Base-by-base conservation (phyloP, 768 basidiomycete species). In the Russula sp. region DNA sequence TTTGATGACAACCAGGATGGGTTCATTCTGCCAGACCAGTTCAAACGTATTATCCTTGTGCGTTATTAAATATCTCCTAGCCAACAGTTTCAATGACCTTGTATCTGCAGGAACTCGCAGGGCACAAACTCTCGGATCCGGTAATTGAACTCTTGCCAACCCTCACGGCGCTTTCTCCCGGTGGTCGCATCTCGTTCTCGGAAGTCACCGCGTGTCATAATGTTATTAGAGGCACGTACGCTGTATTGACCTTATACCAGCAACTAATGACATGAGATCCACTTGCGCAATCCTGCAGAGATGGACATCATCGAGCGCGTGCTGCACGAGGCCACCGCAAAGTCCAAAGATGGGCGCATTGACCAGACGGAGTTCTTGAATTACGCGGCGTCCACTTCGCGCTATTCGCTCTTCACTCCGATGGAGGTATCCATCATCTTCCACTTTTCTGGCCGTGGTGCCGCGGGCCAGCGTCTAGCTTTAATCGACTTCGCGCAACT, bases 371-470 rank as follows among this genome's bases (percentile, higher is more conserved):
- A 98, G 75, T 98, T 99, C 76, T 80, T 96, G 62, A 89, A 98
- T 73, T 79, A 97, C 73, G 84, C 94, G 14, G 86, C 90, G 32
- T 82, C 87, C 40, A 88, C 80, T 68, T 92, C 95, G 68, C 89
- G 96, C 42, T 98, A 98, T 74, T 89, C 92, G 44, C 82, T 96
- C 57, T 98, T 98, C 75, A 95, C 94, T 0, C 96, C 96, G 4
- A 96, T 98, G 91, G 96, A 98, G 74, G 93, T 90, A n/a, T 84
- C 89, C 57, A 97, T 98, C 70, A 87, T 99, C 70, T 99, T 98
- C 78, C 96, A 99, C 74, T 98, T 98, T 76, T 94, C 94, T 32
- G 87, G 91, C 13, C 84, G 94, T 52, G 95, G 94, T 14, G 77
- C 79, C 50, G 76, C 78, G 3, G 77, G 78, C 52, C 84, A 87